Evolutionary conservation across 2,329 filamentous ascomycete genomes (phyloP).

Genomic region (Mycosphaerella sp.): DNA sequence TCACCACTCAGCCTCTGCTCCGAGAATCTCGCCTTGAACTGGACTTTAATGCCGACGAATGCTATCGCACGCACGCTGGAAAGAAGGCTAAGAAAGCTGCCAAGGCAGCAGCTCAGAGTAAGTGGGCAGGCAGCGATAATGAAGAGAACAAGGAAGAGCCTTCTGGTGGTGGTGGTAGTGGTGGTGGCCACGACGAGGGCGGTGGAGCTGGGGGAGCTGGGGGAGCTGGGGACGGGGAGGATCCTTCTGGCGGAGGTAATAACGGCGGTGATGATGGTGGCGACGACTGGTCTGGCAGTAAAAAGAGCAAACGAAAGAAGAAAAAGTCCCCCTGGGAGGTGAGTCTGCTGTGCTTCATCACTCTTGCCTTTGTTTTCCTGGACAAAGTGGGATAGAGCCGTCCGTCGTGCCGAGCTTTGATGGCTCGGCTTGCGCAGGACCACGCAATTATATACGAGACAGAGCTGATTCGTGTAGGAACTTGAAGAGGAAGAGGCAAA

Average conservation of each 20-base stretch:
- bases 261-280: constrained; percentile 33
- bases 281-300: constrained; percentile 36
- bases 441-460: too few relatives aligned
- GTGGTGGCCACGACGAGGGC: constrained; percentile 30
- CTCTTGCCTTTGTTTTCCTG: too few relatives aligned
- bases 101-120: constrained; percentile 34
- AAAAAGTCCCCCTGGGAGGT: constrained; percentile 31
- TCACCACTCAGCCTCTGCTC: constrained; percentile 1
- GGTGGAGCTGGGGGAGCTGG: constrained; percentile 25
- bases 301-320: constrained; percentile 37
- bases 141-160: constrained; percentile 41
- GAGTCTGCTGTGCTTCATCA: too few relatives aligned
- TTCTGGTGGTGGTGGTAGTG: constrained; percentile 35
- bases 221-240: constrained; percentile 24
- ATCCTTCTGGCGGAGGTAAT: constrained; percentile 30
- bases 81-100: constrained; percentile 47
- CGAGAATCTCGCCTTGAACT: constrained; percentile 37
- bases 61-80: constrained; percentile 45
- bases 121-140: constrained; percentile 43
- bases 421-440: too few relatives aligned
- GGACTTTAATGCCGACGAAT: constrained; percentile 54
- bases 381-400: too few relatives aligned
- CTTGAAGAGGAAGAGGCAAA: constrained; percentile 37
- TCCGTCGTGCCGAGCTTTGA: too few relatives aligned
- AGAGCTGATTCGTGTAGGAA: constrained; percentile 17